These are phyloP conservation scores for Austroboletus olivaceoglutinosus DNA, from an alignment of 1,284 basidiomycete species.

Conservation along the genomic window DNA sequence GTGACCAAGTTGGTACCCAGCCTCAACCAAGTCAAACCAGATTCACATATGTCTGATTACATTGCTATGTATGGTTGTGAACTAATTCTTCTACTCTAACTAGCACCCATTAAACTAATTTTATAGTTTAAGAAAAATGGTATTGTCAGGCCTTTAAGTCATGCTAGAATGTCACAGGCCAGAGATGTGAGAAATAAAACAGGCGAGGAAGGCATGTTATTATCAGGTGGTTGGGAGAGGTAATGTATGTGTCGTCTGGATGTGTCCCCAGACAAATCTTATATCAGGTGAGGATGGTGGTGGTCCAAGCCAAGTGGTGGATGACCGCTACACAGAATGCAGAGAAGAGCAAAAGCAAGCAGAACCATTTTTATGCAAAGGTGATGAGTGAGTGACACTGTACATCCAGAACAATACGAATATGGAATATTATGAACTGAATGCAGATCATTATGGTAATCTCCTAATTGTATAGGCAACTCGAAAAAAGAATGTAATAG, in stretches of 20 bases:
- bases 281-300: conserved; percentile 16
- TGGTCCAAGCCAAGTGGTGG: conserved; percentile 20
- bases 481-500: conserved; percentile 19
- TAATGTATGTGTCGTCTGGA: conserved; percentile 14
- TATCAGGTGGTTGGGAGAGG: conserved; percentile 12
- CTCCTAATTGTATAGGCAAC: conserved; percentile 11
- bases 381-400: conserved; percentile 12
- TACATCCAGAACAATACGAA: conserved; percentile 9
- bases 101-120: conserved; percentile 20
- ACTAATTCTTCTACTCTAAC: conserved; percentile 16
- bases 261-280: conserved; percentile 9
- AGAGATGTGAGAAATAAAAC: conserved; percentile 26
- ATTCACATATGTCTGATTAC: conserved; percentile 12
- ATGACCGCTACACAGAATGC: conserved; percentile 20
- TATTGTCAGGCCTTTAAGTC: conserved; percentile 26
- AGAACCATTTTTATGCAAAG: conserved; percentile 19
- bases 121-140: conserved; percentile 1
- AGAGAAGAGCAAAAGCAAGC: conserved; percentile 4
- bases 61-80: conserved; percentile 8
- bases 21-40: conserved; percentile 51
- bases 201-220: conserved; percentile 27
- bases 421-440: conserved; percentile 9
- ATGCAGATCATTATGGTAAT: conserved; percentile 15
- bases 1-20: conserved; percentile 69
- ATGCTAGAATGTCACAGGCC: conserved; percentile 29